Evolutionary conservation across 192 early-diverging fungal genomes (phyloP), one percentile per base, ranked within the genome.

Genomic region (Coemansia brasiliensis): DNA sequence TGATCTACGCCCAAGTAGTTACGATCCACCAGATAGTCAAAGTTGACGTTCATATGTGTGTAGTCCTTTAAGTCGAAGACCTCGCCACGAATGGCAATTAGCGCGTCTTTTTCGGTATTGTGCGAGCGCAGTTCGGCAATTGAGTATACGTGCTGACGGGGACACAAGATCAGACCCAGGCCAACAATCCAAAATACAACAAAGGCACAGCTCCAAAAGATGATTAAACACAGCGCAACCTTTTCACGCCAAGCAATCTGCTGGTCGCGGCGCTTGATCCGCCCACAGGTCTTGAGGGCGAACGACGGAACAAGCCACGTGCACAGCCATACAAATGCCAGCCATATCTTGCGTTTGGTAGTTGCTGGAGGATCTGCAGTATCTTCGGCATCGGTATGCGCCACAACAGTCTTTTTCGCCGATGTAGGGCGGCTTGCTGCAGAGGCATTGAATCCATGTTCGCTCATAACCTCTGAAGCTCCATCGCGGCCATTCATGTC

Each of bases 201-300:
- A 64, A 88, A 68, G 13, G 62, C 82, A 17, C 89, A 92, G 54
- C 94, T 65, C 39, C 92, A 83, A 17, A 88, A 78, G 37, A 96
- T 92, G 53, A 98, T 72, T 58, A 91, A 61, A 62, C 92, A 94
- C 24, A 99, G 81, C 1, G 97, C 90, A 8, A 96, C 83, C 70
- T 99, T 98, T 69, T 99, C 97, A 54, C 97, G 85, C 97, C 97
- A 99, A 7, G 97, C 97, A 77, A 92, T 84, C 39, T 85, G 90
- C 52, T 93, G 81, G 63, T 92, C 90, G 18, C 74, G 80, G 39
- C 85, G 84, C 67, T 86, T 83, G 85, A 95, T 91, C 37, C 87
- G 81, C 20, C 92, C 92, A 63, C 90, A 89, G 59, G 68, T 83
- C 13, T 38, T 51, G 37, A 98, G 58, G 20, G 75, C 83, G 16